These are phyloP conservation scores for Coccomyxa subellipsoidea DNA, from an alignment of 163 green algal genomes.

Conservation along the genomic window DNA sequence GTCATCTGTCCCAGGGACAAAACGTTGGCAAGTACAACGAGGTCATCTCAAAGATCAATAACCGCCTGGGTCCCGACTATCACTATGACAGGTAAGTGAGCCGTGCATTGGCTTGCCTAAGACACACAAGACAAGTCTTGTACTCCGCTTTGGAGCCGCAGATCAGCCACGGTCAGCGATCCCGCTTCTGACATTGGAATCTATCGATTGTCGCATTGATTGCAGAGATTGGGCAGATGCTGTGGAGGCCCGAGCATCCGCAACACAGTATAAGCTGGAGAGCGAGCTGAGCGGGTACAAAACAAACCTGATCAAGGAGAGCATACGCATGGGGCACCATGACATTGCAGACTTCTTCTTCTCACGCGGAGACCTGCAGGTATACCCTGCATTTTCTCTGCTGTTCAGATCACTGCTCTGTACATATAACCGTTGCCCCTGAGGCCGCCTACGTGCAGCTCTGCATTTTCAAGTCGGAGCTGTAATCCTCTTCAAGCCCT, in stretches of 20 bases:
- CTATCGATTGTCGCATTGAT: not conserved
- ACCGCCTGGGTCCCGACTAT: constrained; percentile 4
- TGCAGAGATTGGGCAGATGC: constrained; percentile 50
- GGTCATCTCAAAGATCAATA: not conserved
- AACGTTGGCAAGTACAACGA: not conserved
- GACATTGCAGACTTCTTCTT: constrained; percentile 84
- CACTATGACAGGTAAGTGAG: constrained; percentile 39
- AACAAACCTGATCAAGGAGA: constrained; percentile 83
- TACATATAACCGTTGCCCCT: too few species aligned
- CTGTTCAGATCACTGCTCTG: not conserved
- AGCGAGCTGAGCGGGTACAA: constrained; percentile 64
- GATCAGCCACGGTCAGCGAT: too few species aligned
- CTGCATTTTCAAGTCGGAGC: too few species aligned
- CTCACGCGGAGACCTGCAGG: constrained; percentile 73
- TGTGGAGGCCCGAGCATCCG: constrained; percentile 33
- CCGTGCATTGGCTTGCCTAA: too few species aligned
- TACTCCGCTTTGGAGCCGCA: too few species aligned
- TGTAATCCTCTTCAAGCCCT: not conserved
- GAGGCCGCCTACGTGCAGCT: too few species aligned
- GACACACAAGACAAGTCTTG: too few species aligned
- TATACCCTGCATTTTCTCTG: constrained; percentile 21
- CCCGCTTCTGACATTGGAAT: not conserved
- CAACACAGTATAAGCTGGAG: constrained; percentile 58
- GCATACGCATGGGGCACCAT: constrained; percentile 84
- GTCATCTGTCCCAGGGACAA: not conserved